A percentile compares a stretch with the other conserved stretches of the same genome.
phyloP scores from a whole-genome alignment of 352 stramenopile genomes.

The Albugo laibachii region DNA sequence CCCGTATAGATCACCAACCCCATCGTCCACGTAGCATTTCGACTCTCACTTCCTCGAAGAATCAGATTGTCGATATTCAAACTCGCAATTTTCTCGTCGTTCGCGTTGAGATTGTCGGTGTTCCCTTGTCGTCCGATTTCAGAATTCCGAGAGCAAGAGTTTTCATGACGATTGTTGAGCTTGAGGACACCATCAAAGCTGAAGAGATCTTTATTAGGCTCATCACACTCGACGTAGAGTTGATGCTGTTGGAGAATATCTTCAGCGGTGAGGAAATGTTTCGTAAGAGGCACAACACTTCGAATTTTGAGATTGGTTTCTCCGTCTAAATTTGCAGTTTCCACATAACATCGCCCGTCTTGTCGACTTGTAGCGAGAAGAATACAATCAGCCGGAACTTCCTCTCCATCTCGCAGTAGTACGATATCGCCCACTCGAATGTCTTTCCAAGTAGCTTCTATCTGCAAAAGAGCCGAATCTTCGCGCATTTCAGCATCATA shows the following conservation, averaged over 20 bases:
- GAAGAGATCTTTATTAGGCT: conserved; percentile 72
- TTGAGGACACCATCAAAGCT: conserved; percentile 65
- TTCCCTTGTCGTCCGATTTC: background rate
- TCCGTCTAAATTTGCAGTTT: conserved; percentile 74
- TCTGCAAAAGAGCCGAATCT: conserved; percentile 20
- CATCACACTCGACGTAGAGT: conserved; percentile 55
- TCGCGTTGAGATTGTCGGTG: background rate
- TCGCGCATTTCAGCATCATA: conserved; percentile 20
- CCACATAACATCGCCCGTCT: conserved; percentile 65
- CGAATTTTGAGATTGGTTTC: conserved; percentile 82
- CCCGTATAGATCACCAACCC: conserved; percentile 74
- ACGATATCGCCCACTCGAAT: conserved; percentile 71
- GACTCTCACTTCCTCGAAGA: conserved; percentile 62
- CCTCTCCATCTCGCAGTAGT: conserved; percentile 60
- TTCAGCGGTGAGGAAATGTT: conserved; percentile 48
- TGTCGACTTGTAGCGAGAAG: conserved; percentile 49
- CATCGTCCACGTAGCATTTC: conserved; percentile 72
- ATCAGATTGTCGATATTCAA: conserved; percentile 79
- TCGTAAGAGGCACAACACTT: conserved; percentile 50
- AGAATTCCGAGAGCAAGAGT: background rate
- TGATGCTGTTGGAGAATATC: conserved; percentile 47
- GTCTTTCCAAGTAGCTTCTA: conserved; percentile 62
- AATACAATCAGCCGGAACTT: conserved; percentile 66
- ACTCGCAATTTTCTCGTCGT: conserved; percentile 16
- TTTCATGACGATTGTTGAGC: conserved; percentile 11